Evolutionary conservation across 1,139 yeast genomes (phyloP).

Genomic region (Pneumocystis canis): DNA sequence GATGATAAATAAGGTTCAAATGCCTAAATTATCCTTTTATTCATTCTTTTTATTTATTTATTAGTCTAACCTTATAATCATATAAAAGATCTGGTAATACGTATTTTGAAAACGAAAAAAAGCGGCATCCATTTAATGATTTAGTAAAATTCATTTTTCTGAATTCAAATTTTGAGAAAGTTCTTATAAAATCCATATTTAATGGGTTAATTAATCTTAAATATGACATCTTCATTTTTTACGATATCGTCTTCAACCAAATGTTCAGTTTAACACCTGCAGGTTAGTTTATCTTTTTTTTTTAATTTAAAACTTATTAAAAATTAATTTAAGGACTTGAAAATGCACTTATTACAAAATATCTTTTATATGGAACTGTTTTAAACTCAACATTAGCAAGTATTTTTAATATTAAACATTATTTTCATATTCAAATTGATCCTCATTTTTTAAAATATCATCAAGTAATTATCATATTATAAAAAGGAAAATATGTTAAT

Average conservation of each 20-base stretch:
- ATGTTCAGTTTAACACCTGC: not conserved
- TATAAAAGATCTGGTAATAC: not conserved
- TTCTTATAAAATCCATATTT: not conserved
- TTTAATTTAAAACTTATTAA: constrained; percentile 23
- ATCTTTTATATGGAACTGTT: constrained; percentile 31
- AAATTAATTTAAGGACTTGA: constrained; percentile 33
- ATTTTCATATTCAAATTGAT: constrained; percentile 38
- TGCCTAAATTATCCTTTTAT: not conserved
- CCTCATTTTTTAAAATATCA: constrained; percentile 45
- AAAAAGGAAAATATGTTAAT: not conserved
- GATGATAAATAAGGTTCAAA: not conserved
- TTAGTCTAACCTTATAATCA: not conserved
- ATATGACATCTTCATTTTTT: not conserved
- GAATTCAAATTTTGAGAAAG: not conserved
- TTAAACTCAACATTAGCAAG: constrained; percentile 40
- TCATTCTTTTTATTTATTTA: too few relatives aligned
- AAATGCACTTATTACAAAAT: constrained; percentile 43
- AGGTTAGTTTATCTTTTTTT: not conserved
- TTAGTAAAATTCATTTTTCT: not conserved
- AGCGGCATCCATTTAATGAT: not conserved
- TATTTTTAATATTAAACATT: constrained; percentile 41
- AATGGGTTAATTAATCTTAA: not conserved
- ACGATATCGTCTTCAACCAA: too few relatives aligned
- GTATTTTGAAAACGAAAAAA: not conserved
- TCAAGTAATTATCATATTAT: constrained; percentile 19